Evolutionary conservation across 176 grass and related monocot species (phyloP).

Genomic region (Carex cristatella): DNA sequence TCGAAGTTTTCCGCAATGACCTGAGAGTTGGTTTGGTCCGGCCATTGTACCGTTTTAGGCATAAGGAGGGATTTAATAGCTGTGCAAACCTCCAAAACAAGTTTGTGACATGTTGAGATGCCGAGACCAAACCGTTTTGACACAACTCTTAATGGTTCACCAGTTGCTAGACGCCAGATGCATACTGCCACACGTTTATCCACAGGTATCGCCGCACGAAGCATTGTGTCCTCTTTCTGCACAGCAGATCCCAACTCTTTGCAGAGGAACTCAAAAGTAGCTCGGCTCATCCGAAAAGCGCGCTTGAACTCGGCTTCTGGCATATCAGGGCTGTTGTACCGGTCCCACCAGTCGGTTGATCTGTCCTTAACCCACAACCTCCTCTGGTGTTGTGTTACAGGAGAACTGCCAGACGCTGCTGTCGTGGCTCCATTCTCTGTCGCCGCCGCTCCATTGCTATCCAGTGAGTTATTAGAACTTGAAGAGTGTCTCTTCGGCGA

Average conservation of each 20-base stretch:
- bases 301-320: conserved; percentile 63
- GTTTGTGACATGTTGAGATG: conserved; percentile 86
- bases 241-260: conserved; percentile 53
- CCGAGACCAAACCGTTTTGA: conserved; percentile 76
- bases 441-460: not conserved
- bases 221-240: conserved; percentile 77
- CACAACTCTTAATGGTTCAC: conserved; percentile 58
- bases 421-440: not conserved
- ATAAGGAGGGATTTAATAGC: conserved; percentile 59
- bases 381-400: conserved; percentile 21
- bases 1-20: conserved; percentile 27
- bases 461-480: conserved; percentile 27
- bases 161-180: conserved; percentile 76
- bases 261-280: conserved; percentile 64
- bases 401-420: not conserved
- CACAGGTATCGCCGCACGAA: conserved; percentile 77
- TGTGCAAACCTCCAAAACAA: conserved; percentile 76
- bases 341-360: conserved; percentile 67
- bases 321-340: conserved; percentile 38
- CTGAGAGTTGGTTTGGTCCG: conserved; percentile 20
- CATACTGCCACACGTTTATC: conserved; percentile 74
- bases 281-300: conserved; percentile 64
- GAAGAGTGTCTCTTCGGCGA: conserved; percentile 25
- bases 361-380: conserved; percentile 68
- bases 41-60: conserved; percentile 57